These are phyloP conservation scores for Globisporangium spiculum DNA, from an alignment of 352 stramenopile species.

Conservation along the genomic window DNA sequence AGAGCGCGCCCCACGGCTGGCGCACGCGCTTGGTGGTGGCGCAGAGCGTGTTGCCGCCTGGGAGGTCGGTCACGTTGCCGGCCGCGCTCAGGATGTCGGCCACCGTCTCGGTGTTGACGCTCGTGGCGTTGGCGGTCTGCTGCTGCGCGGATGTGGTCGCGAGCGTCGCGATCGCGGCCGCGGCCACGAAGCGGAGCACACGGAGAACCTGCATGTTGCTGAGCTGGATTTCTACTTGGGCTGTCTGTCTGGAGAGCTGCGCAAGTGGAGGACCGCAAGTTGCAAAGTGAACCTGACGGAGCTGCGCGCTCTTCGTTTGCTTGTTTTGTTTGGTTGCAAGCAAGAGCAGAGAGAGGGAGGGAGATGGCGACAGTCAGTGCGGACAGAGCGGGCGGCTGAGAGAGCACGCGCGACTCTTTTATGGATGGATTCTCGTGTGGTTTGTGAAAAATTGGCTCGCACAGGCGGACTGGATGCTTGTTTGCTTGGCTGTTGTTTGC, in stretches of 20 bases:
- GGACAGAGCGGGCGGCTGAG: slow-evolving; percentile 9
- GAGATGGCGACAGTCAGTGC: slow-evolving; percentile 8
- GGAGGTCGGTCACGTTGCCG: slow-evolving; percentile 43
- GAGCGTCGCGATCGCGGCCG: slow-evolving; percentile 8
- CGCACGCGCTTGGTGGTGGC: slow-evolving; percentile 34
- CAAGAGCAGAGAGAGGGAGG: slow-evolving; percentile 1
- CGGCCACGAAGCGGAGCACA: slow-evolving; percentile 12
- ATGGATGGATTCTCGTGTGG: slow-evolving; percentile 8
- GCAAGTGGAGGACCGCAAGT: slow-evolving; percentile 7
- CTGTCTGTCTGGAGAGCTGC: background rate
- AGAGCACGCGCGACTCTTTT: slow-evolving; percentile 10
- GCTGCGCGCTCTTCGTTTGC: background rate
- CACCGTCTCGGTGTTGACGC: slow-evolving; percentile 18
- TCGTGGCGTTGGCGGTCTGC: slow-evolving; percentile 11
- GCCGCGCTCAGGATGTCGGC: slow-evolving; percentile 34
- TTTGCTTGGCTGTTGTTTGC: background rate
- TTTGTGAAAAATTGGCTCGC: slow-evolving; percentile 7
- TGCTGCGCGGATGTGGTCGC: slow-evolving; percentile 3
- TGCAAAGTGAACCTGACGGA: slow-evolving; percentile 7
- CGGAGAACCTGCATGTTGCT: slow-evolving; percentile 18
- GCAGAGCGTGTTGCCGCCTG: slow-evolving; percentile 50
- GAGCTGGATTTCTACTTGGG: background rate
- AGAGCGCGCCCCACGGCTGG: slow-evolving; percentile 48
- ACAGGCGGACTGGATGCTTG: background rate
- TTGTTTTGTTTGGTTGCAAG: background rate